Evolutionary conservation across 2,329 filamentous ascomycete species (phyloP).

Genomic region (Parasarocladium wereldwijsianum): DNA sequence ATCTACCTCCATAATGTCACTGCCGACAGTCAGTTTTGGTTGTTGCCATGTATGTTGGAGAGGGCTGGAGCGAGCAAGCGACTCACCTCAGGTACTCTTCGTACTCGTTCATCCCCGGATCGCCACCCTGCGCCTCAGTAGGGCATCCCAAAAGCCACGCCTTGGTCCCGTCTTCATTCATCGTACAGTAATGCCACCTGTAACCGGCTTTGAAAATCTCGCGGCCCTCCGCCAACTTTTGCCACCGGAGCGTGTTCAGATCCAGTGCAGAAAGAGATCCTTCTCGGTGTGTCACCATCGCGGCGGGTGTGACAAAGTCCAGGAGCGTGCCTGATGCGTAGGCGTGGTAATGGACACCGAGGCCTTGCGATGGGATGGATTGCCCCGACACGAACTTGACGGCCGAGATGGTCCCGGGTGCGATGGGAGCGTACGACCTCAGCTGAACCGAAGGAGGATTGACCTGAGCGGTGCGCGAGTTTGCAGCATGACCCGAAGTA

Average conservation of each 20-base stretch:
- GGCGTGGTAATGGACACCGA: slow-evolving; percentile 88
- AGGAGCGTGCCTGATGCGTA: slow-evolving; percentile 87
- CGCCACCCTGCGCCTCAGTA: slow-evolving; percentile 52
- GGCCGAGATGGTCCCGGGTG: slow-evolving; percentile 79
- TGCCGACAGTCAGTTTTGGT: slow-evolving; percentile 11
- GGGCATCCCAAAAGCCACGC: slow-evolving; percentile 94
- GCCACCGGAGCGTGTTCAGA: slow-evolving; percentile 77
- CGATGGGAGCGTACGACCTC: slow-evolving; percentile 64
- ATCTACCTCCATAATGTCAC: slow-evolving; percentile 88
- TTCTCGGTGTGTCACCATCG: slow-evolving; percentile 72
- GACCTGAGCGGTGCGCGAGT: slow-evolving; percentile 52
- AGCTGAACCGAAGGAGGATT: slow-evolving; percentile 51
- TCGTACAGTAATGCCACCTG: slow-evolving; percentile 95
- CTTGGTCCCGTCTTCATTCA: slow-evolving; percentile 89
- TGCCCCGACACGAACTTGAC: slow-evolving; percentile 73
- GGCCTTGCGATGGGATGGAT: slow-evolving; percentile 74
- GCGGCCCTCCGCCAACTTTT: slow-evolving; percentile 83
- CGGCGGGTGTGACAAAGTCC: slow-evolving; percentile 86
- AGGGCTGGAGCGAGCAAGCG: too few relatives aligned
- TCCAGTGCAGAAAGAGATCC: slow-evolving; percentile 86
- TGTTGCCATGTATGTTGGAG: background rate
- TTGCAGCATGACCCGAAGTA: slow-evolving; percentile 50
- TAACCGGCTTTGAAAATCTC: slow-evolving; percentile 89
- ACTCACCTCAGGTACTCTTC: slow-evolving; percentile 68
- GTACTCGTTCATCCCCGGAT: slow-evolving; percentile 52